A percentile compares a stretch with the other conserved stretches of the same genome.
These are phyloP conservation scores for Ceratocystis diversiconidia DNA, from an alignment of 2,329 filamentous ascomycete genomes.

Conservation along the genomic window DNA sequence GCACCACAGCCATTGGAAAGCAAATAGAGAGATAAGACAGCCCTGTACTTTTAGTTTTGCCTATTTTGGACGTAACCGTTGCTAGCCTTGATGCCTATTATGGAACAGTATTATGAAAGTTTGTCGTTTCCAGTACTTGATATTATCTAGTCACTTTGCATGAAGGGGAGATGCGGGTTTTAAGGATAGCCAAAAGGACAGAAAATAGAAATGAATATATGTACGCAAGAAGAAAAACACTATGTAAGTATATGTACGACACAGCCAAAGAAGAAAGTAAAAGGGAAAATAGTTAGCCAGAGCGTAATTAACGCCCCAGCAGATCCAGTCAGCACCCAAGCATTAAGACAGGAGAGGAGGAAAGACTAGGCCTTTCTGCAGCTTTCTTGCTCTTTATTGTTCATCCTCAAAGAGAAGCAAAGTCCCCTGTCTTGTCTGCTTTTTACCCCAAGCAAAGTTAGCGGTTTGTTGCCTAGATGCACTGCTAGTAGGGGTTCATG, in stretches of 20 bases:
- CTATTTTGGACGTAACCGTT: not conserved
- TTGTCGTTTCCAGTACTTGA: too few relatives aligned
- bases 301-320: not conserved
- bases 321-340: not conserved
- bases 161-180: not conserved
- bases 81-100: not conserved
- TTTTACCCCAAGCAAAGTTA: not conserved
- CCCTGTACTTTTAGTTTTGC: slow-evolving; percentile 2
- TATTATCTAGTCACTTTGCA: not conserved
- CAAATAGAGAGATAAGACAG: not conserved
- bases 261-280: not conserved
- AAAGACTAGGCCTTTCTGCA: not conserved
- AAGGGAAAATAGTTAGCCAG: not conserved
- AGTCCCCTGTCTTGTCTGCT: not conserved
- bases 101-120: not conserved
- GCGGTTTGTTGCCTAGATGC: not conserved
- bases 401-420: not conserved
- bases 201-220: not conserved
- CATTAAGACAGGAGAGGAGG: not conserved
- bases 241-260: not conserved
- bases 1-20: not conserved
- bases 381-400: not conserved
- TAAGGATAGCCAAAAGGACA: not conserved
- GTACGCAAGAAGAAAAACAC: not conserved
- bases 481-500: slow-evolving; percentile 1